Percentiles rank a stretch among this genome's conserved stretches.
These are phyloP conservation scores for Cryptococcus deneoformans DNA, from an alignment of 1,284 basidiomycete genomes.

Conservation along the genomic window DNA sequence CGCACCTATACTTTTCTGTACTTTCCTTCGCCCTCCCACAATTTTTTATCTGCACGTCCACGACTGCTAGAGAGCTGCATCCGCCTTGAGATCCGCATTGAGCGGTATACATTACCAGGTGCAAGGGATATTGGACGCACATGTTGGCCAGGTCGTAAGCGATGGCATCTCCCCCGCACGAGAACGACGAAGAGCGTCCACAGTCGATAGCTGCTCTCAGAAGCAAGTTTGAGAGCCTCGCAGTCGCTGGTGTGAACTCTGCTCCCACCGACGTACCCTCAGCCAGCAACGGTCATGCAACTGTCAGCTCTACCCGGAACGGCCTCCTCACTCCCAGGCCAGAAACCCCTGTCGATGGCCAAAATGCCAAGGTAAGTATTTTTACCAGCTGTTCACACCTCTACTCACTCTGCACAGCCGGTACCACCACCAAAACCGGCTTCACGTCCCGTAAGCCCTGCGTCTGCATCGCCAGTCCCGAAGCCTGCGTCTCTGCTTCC, in stretches of 20 bases:
- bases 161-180: no score
- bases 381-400: no score
- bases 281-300: background rate
- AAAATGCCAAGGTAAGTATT: no score
- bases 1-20: no score
- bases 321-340: background rate
- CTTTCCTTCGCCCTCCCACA: no score
- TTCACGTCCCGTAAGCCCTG: constrained; percentile 7
- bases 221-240: constrained; percentile 37
- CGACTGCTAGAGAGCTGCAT: no score
- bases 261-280: background rate
- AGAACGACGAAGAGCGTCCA: background rate
- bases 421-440: constrained; percentile 4
- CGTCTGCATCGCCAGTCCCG: background rate
- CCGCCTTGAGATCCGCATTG: no score
- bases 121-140: no score
- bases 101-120: no score
- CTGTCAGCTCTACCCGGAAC: background rate
- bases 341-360: no score
- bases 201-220: constrained; percentile 36
- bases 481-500: background rate
- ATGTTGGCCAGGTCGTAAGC: no score
- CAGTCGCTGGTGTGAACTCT: constrained; percentile 1
- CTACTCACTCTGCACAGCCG: background rate
- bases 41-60: no score